Evolutionary conservation across 2,329 filamentous ascomycete genomes (phyloP).

Genomic region (Hymenoscyphus fraxineus): DNA sequence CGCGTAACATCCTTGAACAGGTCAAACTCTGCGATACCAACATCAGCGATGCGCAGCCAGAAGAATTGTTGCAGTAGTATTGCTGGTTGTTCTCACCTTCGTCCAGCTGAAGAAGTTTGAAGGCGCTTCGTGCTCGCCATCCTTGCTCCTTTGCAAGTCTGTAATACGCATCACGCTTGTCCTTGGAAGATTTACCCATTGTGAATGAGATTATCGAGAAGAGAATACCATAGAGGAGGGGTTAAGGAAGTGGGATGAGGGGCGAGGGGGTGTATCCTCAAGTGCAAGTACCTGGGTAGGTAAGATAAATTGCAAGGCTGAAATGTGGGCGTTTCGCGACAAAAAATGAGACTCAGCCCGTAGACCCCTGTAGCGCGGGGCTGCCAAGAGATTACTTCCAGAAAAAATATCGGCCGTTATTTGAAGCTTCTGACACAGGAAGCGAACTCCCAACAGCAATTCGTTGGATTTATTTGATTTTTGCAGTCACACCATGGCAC

Average conservation of each 20-base stretch:
- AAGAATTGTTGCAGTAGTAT: neutral
- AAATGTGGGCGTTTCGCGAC: neutral
- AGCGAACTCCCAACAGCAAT: neutral
- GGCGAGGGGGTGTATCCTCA: no score
- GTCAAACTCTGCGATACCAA: constrained; percentile 66
- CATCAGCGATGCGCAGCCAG: constrained; percentile 7
- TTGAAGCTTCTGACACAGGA: neutral
- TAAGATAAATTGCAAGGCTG: neutral
- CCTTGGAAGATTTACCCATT: constrained; percentile 98
- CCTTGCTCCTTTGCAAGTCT: constrained; percentile 97
- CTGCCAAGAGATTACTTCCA: constrained; percentile 11
- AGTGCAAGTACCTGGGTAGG: neutral
- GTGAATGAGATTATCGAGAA: neutral
- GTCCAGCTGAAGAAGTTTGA: constrained; percentile 94
- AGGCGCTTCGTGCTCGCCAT: constrained; percentile 93
- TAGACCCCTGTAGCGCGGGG: constrained; percentile 14
- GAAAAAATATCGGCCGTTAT: constrained; percentile 3
- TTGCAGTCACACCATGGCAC: constrained; percentile 24
- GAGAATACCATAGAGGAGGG: neutral
- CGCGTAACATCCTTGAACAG: constrained; percentile 86
- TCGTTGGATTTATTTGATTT: neutral
- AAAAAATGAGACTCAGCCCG: neutral
- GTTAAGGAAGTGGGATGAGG: neutral
- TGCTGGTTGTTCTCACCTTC: constrained; percentile 48
- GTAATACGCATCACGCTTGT: constrained; percentile 98